phyloP scores from a whole-genome alignment of 306 rosid genomes.

The Cucurbita argyrosperma region DNA sequence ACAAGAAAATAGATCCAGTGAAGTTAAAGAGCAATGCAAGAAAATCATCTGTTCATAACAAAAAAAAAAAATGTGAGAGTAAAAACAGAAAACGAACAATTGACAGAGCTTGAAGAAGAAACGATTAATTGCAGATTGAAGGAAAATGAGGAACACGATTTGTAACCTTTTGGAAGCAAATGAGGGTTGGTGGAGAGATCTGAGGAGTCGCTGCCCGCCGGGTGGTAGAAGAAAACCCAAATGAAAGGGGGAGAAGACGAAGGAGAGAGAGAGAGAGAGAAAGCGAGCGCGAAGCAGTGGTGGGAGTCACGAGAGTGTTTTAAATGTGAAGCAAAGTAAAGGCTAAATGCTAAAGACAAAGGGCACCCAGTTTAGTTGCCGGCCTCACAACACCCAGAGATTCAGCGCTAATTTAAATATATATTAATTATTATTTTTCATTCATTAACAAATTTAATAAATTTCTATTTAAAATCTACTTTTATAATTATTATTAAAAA shows the following conservation, averaged over 20 bases:
- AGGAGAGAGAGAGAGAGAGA: not conserved
- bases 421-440: no score
- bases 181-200: not conserved
- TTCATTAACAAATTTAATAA: no score
- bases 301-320: conserved; percentile 7
- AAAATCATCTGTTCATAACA: not conserved
- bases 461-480: no score
- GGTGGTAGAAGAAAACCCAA: not conserved
- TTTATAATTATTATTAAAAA: no score
- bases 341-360: not conserved
- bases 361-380: not conserved
- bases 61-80: not conserved
- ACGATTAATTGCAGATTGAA: not conserved
- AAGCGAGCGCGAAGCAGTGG: not conserved
- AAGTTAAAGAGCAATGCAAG: not conserved
- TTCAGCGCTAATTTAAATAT: no score
- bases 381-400: not conserved
- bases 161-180: not conserved
- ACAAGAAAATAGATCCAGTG: not conserved
- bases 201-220: not conserved
- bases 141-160: not conserved
- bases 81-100: not conserved
- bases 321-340: not conserved
- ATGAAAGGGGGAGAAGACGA: no score
- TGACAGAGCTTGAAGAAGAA: not conserved